A percentile compares a stretch with the other conserved stretches of the same genome.
These are phyloP conservation scores for Cyberlindnera euphorbiae DNA, from an alignment of 805 yeast species.

Conservation along the genomic window DNA sequence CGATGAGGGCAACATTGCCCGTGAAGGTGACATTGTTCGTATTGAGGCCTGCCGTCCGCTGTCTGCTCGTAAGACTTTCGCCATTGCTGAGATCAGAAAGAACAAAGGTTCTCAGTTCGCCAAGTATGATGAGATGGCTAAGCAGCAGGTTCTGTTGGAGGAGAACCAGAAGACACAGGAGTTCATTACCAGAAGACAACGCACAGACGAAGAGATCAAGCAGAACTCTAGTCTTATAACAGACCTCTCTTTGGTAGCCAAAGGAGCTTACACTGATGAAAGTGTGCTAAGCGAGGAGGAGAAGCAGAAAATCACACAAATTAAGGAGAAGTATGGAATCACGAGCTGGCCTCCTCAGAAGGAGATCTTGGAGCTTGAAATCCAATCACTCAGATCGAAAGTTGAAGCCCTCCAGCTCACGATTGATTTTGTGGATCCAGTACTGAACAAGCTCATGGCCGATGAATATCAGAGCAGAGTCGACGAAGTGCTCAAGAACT, in stretches of 20 bases:
- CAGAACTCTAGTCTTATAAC: slow-evolving; percentile 28
- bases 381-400: slow-evolving; percentile 27
- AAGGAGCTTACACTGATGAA: slow-evolving; percentile 22
- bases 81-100: slow-evolving; percentile 86
- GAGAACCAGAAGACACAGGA: slow-evolving; percentile 52
- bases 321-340: slow-evolving; percentile 43
- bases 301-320: slow-evolving; percentile 31
- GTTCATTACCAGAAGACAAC: slow-evolving; percentile 47
- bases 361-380: slow-evolving; percentile 36
- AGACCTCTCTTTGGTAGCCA: slow-evolving; percentile 28
- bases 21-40: slow-evolving; percentile 94
- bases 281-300: slow-evolving; percentile 31
- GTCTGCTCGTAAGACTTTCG: slow-evolving; percentile 76
- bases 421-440: slow-evolving; percentile 33
- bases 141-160: slow-evolving; percentile 58
- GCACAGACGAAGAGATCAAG: slow-evolving; percentile 25
- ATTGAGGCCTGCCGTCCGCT: slow-evolving; percentile 86
- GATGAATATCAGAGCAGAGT: slow-evolving; percentile 34
- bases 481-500: slow-evolving; percentile 29
- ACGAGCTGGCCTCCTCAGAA: slow-evolving; percentile 42
- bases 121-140: slow-evolving; percentile 69
- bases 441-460: slow-evolving; percentile 31
- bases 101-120: slow-evolving; percentile 92
- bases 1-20: slow-evolving; percentile 86
- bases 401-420: slow-evolving; percentile 26